Base-by-base conservation (phyloP, 345 rosid genomes). In the Citrus unshiu region DNA sequence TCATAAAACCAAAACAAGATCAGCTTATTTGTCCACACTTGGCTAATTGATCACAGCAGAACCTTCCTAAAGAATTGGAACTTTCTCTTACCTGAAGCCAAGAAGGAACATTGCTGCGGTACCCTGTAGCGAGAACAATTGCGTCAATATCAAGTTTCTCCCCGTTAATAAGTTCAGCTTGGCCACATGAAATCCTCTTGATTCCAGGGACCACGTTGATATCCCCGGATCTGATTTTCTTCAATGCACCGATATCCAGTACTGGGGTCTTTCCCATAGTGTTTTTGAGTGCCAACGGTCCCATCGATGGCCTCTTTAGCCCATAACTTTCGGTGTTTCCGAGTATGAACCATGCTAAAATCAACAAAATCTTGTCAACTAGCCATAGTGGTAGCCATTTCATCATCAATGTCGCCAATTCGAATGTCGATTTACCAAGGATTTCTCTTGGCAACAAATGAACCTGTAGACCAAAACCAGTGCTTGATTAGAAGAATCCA, bases 351-450 rank as follows among this genome's bases (percentile, higher is more conserved):
- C 93, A 86, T 7, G 91, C 80, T 43, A 90, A 35, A 16, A 85
- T 34, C 83, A 94, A 62, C 68, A 94, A 8, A 3, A 90, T 43
- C 83, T 88, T 92, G 84, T 94, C 98, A 0, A 90, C 97, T 8
- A 91, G 81, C 95, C 97, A 89, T 7, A 92, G 73, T 1, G 98
- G 95, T 13, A 92, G 74, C 98, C 97, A 94, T 49, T 67, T 88
- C 87, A 91, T 80, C 78, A 94, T 46, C 65, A 77, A 54, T 77
- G 87, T 82, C 0, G 91, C 90, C 57, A 89, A 74, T 82, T 91
- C 91, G 29, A 90, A 94, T 34, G 95, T 87, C 0, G 95, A 91
- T 80, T 82, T 89, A 25, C 95, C 93, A 72, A 87, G 64, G 61
- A 89, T 60, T 80, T 91, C 93, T 75, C 92, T 90, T 2, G 93